Evolutionary conservation across 164 flowering plant genomes (phyloP).

Genomic region (Aristolochia fimbriata): DNA sequence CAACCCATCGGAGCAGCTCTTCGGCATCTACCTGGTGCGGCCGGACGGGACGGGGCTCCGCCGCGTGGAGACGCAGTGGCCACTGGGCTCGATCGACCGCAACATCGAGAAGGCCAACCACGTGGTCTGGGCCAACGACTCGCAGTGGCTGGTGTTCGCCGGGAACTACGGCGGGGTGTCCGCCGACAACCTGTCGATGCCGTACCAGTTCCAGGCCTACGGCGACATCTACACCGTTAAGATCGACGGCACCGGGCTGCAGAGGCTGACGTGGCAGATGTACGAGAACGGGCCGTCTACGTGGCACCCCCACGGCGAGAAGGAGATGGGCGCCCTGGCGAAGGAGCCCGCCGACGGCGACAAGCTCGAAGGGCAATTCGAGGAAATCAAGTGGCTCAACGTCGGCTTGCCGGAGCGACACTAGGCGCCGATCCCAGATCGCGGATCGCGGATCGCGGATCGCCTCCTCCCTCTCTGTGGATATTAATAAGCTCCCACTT

Average conservation of each 20-base stretch:
- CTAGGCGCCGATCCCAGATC: too few species aligned
- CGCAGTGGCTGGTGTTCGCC: constrained; percentile 67
- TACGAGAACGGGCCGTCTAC: constrained; percentile 85
- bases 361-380: constrained; percentile 11
- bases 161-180: constrained; percentile 57
- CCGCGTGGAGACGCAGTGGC: constrained; percentile 19
- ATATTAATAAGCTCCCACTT: too few species aligned
- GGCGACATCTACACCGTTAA: constrained; percentile 52
- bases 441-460: too few species aligned
- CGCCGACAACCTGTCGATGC: constrained; percentile 67
- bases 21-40: constrained; percentile 28
- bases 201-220: constrained; percentile 83
- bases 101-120: constrained; percentile 73
- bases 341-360: constrained; percentile 25
- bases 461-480: too few species aligned
- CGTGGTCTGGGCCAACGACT: constrained; percentile 57
- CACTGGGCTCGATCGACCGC: constrained; percentile 23
- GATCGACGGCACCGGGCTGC: constrained; percentile 64
- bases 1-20: constrained; percentile 29
- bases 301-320: constrained; percentile 31
- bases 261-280: constrained; percentile 72
- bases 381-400: too few species aligned
- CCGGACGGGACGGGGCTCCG: constrained; percentile 14
- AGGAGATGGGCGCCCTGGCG: constrained; percentile 15
- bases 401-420: too few species aligned